Conservation (phyloP, 139 green algal genomes). For the Nannochloris sp. region DNA sequence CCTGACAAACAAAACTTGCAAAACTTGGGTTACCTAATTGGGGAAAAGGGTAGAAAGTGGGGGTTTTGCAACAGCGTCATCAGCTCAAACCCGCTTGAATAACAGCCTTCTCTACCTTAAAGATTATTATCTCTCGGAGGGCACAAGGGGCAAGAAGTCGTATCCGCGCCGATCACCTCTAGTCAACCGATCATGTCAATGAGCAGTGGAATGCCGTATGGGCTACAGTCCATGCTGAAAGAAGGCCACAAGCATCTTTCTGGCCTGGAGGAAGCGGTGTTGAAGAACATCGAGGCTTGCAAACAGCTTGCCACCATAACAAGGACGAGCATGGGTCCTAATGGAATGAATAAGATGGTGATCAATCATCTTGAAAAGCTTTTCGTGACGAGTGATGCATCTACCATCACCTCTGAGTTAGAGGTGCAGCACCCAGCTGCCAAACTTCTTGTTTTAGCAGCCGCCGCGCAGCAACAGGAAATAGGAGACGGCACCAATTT, state of each 20-base stretch:
- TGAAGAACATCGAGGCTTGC: slow-evolving; percentile 97
- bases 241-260: slow-evolving; percentile 94
- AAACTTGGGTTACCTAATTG: no score
- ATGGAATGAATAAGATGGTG: slow-evolving; percentile 99
- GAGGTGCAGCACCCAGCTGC: slow-evolving; percentile 96
- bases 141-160: no score
- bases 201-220: slow-evolving; percentile 68
- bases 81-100: no score
- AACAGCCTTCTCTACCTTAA: no score
- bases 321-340: slow-evolving; percentile 88
- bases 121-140: no score
- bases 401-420: slow-evolving; percentile 92
- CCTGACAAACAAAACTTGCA: no score
- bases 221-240: slow-evolving; percentile 91
- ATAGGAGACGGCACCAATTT: slow-evolving; percentile 97
- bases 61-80: no score
- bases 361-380: slow-evolving; percentile 99
- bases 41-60: no score
- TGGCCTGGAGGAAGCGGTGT: slow-evolving; percentile 93
- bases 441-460: slow-evolving; percentile 89
- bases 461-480: slow-evolving; percentile 89
- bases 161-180: no score
- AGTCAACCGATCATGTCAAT: no score
- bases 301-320: slow-evolving; percentile 90
- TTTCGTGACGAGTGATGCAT: slow-evolving; percentile 95